Evolutionary conservation across 805 yeast genomes (phyloP).

Genomic region (Candida mattraensis): DNA sequence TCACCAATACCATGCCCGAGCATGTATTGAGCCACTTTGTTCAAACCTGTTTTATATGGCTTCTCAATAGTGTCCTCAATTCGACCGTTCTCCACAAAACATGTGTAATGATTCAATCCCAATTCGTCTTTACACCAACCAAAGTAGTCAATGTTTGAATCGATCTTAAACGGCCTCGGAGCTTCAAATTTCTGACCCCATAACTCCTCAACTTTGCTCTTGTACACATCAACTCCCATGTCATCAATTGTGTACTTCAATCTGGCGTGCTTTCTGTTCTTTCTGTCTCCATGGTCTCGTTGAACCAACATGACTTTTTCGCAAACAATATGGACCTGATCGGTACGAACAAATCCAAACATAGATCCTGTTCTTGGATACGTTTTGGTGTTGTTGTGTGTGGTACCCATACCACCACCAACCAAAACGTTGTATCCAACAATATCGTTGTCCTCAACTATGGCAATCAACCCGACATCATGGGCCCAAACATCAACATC

Average conservation of each 20-base stretch:
- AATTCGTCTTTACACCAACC: constrained; percentile 91
- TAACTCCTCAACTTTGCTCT: constrained; percentile 75
- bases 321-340: constrained; percentile 72
- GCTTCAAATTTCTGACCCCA: constrained; percentile 75
- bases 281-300: constrained; percentile 93
- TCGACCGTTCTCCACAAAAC: constrained; percentile 95
- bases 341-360: constrained; percentile 72
- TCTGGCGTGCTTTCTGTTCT: constrained; percentile 96
- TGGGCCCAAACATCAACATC: constrained; percentile 97
- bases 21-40: constrained; percentile 72
- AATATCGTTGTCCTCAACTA: constrained; percentile 65
- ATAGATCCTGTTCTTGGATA: constrained; percentile 92
- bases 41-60: constrained; percentile 87
- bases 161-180: constrained; percentile 71
- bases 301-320: constrained; percentile 93
- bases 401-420: constrained; percentile 99
- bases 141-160: constrained; percentile 84
- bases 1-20: constrained; percentile 65
- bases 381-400: constrained; percentile 94
- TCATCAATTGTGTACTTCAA: constrained; percentile 95
- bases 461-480: constrained; percentile 90
- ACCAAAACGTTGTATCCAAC: constrained; percentile 84
- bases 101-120: constrained; percentile 86
- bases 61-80: constrained; percentile 88
- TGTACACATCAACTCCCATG: constrained; percentile 84